A percentile compares a stretch with the other conserved stretches of the same genome.
phyloP scores from a whole-genome alignment of 257 asterid species.

The Solanum gandarillasii region DNA sequence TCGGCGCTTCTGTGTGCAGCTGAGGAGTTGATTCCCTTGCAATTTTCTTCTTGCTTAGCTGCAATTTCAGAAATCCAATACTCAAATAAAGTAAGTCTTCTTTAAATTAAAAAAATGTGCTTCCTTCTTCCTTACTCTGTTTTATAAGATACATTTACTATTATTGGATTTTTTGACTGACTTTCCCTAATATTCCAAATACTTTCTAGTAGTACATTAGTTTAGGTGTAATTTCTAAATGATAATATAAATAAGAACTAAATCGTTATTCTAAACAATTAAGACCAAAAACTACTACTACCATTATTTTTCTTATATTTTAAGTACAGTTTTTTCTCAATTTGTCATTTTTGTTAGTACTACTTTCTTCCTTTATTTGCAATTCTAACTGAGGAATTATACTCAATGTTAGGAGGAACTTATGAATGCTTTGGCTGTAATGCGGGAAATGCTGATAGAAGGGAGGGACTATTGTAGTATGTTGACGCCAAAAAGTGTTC shows the following conservation, averaged over 20 bases:
- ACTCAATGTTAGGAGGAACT: slow-evolving; percentile 18
- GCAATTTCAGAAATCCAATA: slow-evolving; percentile 22
- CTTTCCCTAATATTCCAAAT: neutral
- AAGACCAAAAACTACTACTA: neutral
- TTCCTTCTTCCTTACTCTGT: neutral
- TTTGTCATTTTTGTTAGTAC: neutral
- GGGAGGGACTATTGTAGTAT: slow-evolving; percentile 14
- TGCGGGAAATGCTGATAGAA: slow-evolving; percentile 20
- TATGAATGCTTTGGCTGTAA: slow-evolving; percentile 22
- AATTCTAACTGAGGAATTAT: neutral
- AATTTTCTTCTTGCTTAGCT: slow-evolving; percentile 18
- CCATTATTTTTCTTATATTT: neutral
- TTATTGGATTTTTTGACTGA: neutral
- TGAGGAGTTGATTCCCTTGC: slow-evolving; percentile 23
- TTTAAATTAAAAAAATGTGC: neutral
- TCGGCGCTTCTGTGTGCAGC: slow-evolving; percentile 44
- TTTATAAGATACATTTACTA: neutral
- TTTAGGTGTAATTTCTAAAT: neutral
- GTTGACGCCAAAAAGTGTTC: slow-evolving; percentile 19
- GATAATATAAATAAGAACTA: neutral
- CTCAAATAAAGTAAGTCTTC: slow-evolving; percentile 23
- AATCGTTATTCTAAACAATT: neutral
- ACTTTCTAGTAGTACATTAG: neutral
- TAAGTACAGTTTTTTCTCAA: neutral
- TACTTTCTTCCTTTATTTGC: neutral